Evolutionary conservation across 2,329 filamentous ascomycete species (phyloP), one percentile per base, ranked within the genome.

Genomic region (Aspergillus unguis): DNA sequence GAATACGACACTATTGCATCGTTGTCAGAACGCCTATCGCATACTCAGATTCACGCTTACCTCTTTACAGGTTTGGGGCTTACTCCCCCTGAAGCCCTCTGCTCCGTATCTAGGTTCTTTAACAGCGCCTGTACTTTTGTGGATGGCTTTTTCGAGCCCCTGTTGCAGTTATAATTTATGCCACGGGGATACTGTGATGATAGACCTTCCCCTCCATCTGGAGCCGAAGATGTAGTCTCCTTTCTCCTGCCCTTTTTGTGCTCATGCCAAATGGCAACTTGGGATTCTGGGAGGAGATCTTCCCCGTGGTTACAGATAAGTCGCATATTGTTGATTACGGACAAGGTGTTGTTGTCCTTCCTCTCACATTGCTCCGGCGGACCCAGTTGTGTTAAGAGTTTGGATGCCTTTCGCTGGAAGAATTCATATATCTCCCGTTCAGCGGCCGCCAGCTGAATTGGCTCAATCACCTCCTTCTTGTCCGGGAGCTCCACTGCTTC

Each of bases 221-320:
- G 33, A 5, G 10, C 1, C 3, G 10, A 36, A 36, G 33, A 36
- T 5, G 3, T n/a, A 36, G 2, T 2, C 33, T n/a, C 10, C 33
- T 36, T 3, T 17, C 17, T 17, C 17, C 17, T 17, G 2, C 10
- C 33, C 0, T 36, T 36, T 36, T 36, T 36, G 33, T 36, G 3
- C 0, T 36, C 33, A 36, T 36, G 1, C 33, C 33, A 36, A 36
- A 36, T 36, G 1, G 33, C 33, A 36, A n/a, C 33, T 1, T 36
- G 2, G 33, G 33, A 36, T 42, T 38, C 17, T 3, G 52, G 41
- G 11, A 54, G 35, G 2, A 54, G 40, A 3, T 23, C 6, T 26
- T 45, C 52, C 9, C 52, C 52, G 31, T 54, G 46, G 28, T 50
- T 41, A 27, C 52, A 54, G 7, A 54, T 54, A 4, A 50, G 28